These are phyloP conservation scores for Wallemia hederae DNA, from an alignment of 1,284 basidiomycete species.

Conservation along the genomic window DNA sequence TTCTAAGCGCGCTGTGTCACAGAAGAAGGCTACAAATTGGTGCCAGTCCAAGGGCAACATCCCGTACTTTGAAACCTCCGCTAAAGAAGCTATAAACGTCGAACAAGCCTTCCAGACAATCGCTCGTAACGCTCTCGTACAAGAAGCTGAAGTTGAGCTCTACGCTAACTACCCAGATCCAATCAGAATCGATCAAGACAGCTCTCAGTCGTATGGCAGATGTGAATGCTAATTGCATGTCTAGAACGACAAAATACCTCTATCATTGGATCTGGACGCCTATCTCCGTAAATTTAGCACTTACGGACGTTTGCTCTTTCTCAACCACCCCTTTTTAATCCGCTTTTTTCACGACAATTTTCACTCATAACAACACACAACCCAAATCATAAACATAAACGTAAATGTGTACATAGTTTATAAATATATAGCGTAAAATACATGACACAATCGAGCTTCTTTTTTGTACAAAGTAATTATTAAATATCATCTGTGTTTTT, in stretches of 20 bases:
- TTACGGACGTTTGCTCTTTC: background rate
- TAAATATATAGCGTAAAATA: slow-evolving; percentile 1
- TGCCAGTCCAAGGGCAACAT: slow-evolving; percentile 99
- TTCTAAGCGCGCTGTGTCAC: slow-evolving; percentile 89
- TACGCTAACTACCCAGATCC: slow-evolving; percentile 98
- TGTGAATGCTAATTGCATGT: background rate
- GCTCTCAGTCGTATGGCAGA: slow-evolving; percentile 50
- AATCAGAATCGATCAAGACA: slow-evolving; percentile 84
- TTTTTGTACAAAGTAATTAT: background rate
- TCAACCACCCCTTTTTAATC: background rate
- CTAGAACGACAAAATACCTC: too few species aligned
- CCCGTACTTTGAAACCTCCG: slow-evolving; percentile 98
- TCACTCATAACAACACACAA: too few species aligned
- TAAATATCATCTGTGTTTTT: background rate
- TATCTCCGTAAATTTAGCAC: background rate
- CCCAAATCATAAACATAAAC: background rate
- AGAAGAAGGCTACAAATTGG: slow-evolving; percentile 99
- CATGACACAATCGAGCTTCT: slow-evolving; percentile 6
- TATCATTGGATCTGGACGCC: too few species aligned
- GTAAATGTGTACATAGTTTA: slow-evolving; percentile 1
- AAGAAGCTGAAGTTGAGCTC: slow-evolving; percentile 88
- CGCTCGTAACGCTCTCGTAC: slow-evolving; percentile 88
- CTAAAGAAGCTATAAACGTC: slow-evolving; percentile 98
- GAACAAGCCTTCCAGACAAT: slow-evolving; percentile 99
- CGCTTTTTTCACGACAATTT: background rate